Evolutionary conservation across 306 rosid genomes (phyloP).

Genomic region (Crataegus laevigata): DNA sequence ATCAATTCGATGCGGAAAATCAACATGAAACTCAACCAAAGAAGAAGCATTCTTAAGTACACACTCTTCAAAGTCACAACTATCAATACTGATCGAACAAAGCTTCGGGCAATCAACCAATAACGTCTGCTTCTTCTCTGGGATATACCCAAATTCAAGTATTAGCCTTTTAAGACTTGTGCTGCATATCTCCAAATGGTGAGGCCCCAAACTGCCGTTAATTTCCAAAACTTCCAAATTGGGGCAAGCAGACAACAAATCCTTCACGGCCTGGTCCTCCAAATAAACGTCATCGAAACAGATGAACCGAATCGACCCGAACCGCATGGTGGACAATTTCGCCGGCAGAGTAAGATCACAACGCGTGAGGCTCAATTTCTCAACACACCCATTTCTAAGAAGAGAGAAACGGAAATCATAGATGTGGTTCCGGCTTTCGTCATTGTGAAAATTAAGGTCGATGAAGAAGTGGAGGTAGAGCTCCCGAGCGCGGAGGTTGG

Average conservation of each 20-base stretch:
- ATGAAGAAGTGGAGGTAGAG: constrained; percentile 1
- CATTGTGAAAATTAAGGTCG: neutral
- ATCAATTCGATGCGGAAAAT: neutral
- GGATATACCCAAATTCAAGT: neutral
- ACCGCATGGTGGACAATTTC: neutral
- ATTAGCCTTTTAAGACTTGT: neutral
- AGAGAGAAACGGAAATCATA: constrained; percentile 3
- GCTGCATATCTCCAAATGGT: neutral
- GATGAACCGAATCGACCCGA: neutral
- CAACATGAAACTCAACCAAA: neutral
- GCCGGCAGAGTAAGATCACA: neutral
- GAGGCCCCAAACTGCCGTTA: neutral
- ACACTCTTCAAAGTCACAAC: neutral
- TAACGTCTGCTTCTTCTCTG: neutral
- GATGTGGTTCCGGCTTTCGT: neutral
- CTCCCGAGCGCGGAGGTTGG: neutral
- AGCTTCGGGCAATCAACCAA: constrained; percentile 3
- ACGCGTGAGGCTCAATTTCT: neutral
- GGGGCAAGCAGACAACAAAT: neutral
- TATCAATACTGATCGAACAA: neutral
- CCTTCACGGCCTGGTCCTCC: neutral
- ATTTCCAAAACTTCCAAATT: neutral
- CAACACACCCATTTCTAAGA: neutral
- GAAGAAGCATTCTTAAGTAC: neutral
- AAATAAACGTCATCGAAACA: neutral